Conservation (phyloP, 257 asterid species). For the Jacaranda mimosifolia region DNA sequence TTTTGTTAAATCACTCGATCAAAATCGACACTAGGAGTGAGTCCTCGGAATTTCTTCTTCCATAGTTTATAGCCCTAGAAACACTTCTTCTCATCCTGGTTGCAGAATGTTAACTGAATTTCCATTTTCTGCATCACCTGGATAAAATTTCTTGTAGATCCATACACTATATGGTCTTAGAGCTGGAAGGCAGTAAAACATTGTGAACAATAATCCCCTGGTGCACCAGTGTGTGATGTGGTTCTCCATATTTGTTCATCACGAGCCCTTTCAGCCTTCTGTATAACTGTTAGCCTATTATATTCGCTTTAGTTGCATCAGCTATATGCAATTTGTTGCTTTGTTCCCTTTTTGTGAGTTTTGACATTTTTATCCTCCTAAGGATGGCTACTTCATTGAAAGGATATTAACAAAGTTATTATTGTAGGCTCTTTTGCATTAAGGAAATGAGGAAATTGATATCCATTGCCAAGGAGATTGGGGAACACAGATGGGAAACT, state of each 20-base stretch:
- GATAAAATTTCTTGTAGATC: not conserved
- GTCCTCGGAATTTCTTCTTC: too few species aligned
- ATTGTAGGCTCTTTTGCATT: not conserved
- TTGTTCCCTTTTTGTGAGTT: not conserved
- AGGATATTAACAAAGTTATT: not conserved
- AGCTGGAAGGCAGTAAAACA: not conserved
- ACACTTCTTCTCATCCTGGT: too few species aligned
- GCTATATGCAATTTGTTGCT: not conserved
- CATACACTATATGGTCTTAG: not conserved
- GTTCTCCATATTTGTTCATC: slow-evolving; percentile 4
- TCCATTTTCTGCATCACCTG: not conserved
- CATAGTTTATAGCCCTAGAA: too few species aligned
- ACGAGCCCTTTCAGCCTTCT: not conserved
- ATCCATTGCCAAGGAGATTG: not conserved
- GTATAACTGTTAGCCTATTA: not conserved
- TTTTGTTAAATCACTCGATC: too few species aligned
- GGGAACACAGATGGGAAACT: not conserved
- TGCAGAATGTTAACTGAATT: not conserved
- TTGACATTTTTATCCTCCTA: not conserved
- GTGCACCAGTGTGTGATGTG: not conserved
- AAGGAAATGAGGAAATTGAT: not conserved
- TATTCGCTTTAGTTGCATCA: not conserved
- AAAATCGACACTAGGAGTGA: too few species aligned
- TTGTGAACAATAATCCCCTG: not conserved
- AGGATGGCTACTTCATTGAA: not conserved